Percentiles rank a stretch among this genome's conserved stretches.
These are phyloP conservation scores for Coemansia pectinata DNA, from an alignment of 192 early-diverging fungal species.

Conservation along the genomic window DNA sequence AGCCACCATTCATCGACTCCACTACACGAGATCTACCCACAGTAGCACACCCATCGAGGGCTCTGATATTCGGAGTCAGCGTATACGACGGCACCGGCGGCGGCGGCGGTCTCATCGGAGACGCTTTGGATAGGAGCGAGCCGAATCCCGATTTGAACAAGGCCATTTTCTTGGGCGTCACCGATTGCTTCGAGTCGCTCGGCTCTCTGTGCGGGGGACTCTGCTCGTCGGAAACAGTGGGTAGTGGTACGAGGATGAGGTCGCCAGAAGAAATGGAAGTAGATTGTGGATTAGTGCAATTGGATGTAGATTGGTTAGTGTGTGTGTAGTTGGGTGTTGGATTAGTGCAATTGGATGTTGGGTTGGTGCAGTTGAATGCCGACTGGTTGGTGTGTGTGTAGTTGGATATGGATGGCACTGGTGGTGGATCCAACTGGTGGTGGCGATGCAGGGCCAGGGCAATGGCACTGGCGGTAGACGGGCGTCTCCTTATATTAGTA, in stretches of 20 bases:
- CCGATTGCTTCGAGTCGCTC: neutral
- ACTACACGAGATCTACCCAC: neutral
- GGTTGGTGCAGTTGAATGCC: too few relatives aligned
- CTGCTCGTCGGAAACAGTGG: too few relatives aligned
- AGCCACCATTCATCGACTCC: neutral
- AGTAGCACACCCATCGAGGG: neutral
- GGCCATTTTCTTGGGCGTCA: neutral
- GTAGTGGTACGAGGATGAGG: neutral
- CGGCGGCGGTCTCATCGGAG: neutral
- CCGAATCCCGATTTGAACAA: slow-evolving; percentile 38
- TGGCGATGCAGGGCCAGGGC: neutral
- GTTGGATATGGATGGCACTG: neutral
- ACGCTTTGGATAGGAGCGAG: slow-evolving; percentile 19
- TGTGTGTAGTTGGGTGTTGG: too few relatives aligned
- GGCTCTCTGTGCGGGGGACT: too few relatives aligned
- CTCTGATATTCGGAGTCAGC: neutral
- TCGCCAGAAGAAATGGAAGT: too few relatives aligned
- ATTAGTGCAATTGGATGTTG: too few relatives aligned
- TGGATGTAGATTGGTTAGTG: too few relatives aligned
- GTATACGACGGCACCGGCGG: neutral
- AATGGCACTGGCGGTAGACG: neutral
- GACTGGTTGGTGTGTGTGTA: too few relatives aligned
- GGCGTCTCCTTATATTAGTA: neutral
- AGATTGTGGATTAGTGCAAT: too few relatives aligned
- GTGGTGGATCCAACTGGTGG: neutral